A percentile compares a stretch with the other conserved stretches of the same genome.
phyloP scores from a whole-genome alignment of 2,329 filamentous ascomycete genomes.

The Pezicula carpinea region DNA sequence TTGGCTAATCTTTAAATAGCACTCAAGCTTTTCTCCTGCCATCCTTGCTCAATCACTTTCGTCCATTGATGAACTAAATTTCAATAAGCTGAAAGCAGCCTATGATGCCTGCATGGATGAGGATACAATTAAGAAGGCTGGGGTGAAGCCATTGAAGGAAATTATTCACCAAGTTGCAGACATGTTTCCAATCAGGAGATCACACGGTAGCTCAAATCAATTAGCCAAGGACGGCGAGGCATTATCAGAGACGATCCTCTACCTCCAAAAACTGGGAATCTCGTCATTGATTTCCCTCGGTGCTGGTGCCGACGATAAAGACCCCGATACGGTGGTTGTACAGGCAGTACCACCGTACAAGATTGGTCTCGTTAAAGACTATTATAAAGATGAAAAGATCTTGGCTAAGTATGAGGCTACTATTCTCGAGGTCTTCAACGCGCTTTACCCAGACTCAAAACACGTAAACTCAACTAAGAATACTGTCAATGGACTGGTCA shows the following conservation, averaged over 20 bases:
- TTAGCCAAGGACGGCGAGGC: slow-evolving; percentile 26
- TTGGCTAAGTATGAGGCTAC: slow-evolving; percentile 45
- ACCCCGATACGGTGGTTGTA: slow-evolving; percentile 48
- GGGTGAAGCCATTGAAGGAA: slow-evolving; percentile 49
- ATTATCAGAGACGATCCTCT: slow-evolving; percentile 41
- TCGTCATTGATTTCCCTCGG: slow-evolving; percentile 27
- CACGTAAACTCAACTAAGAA: slow-evolving; percentile 13
- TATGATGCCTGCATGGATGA: slow-evolving; percentile 66
- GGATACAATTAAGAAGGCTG: slow-evolving; percentile 47
- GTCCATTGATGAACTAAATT: slow-evolving; percentile 55
- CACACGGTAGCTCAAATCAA: slow-evolving; percentile 6
- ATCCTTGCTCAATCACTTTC: slow-evolving; percentile 32
- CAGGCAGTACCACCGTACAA: slow-evolving; percentile 37
- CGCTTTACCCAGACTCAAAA: slow-evolving; percentile 15
- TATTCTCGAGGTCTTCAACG: slow-evolving; percentile 28
- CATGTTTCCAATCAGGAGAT: slow-evolving; percentile 34
- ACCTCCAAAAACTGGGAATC: slow-evolving; percentile 42
- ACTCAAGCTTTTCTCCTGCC: slow-evolving; percentile 44
- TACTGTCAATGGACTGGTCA: slow-evolving; percentile 38
- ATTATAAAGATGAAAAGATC: slow-evolving; percentile 51
- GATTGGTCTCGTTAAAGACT: slow-evolving; percentile 57
- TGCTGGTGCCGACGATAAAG: slow-evolving; percentile 33
- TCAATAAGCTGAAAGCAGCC: slow-evolving; percentile 58
- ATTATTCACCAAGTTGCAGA: slow-evolving; percentile 49
- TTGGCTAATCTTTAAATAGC: slow-evolving; percentile 29